Conservation (phyloP, 148 eudicot genomes). For the Mesembryanthemum crystallinum region DNA sequence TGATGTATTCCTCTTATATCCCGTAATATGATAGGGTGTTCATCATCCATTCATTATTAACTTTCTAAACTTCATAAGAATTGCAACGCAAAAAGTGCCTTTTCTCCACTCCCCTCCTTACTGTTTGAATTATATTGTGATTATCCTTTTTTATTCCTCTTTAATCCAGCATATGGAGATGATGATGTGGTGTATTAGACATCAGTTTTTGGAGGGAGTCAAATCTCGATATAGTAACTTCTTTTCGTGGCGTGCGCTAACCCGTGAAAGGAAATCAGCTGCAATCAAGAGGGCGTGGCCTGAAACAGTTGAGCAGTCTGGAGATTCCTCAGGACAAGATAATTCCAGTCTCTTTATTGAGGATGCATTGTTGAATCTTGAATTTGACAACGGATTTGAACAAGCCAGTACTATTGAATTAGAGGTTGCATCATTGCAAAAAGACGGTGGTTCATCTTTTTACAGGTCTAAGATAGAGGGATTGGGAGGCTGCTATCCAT, state of each 20-base stretch:
- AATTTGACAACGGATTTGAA: constrained; percentile 50
- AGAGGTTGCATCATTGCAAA: constrained; percentile 63
- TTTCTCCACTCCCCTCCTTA: background rate
- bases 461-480: constrained; percentile 63
- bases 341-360: constrained; percentile 73
- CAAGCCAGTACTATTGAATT: constrained; percentile 43
- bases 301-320: constrained; percentile 41
- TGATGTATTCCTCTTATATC: background rate
- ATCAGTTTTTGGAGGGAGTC: constrained; percentile 68
- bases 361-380: constrained; percentile 89
- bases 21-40: background rate
- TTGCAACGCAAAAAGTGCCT: background rate
- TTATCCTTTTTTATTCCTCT: constrained; percentile 12
- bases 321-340: constrained; percentile 35
- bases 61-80: background rate
- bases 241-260: constrained; percentile 57
- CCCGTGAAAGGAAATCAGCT: constrained; percentile 72
- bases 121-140: background rate
- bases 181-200: constrained; percentile 86
- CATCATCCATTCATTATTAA: background rate
- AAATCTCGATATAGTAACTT: constrained; percentile 47
- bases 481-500: constrained; percentile 76
- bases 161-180: constrained; percentile 80
- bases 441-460: constrained; percentile 56
- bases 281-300: constrained; percentile 88